Evolutionary conservation across 805 yeast species (phyloP).

Genomic region (Suhomyces faveliae): DNA sequence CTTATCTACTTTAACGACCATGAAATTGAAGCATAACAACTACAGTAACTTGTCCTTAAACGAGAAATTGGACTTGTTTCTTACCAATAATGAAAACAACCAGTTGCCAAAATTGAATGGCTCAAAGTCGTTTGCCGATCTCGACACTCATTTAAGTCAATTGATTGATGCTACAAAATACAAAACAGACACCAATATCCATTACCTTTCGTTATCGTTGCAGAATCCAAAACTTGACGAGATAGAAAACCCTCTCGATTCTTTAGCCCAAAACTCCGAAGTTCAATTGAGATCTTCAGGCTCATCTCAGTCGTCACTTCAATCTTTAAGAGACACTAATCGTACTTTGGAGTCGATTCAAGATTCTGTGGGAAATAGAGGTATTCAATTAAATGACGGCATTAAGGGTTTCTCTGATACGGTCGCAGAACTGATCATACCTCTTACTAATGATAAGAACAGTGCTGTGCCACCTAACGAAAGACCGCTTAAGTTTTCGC

Average conservation of each 20-base stretch:
- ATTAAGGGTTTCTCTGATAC: conserved; percentile 43
- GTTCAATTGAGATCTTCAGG: conserved; percentile 29
- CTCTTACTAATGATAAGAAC: conserved; percentile 10
- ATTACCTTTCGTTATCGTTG: conserved; percentile 32
- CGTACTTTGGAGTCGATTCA: conserved; percentile 23
- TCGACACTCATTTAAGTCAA: conserved; percentile 36
- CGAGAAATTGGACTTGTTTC: conserved; percentile 45
- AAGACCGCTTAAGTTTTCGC: conserved; percentile 1
- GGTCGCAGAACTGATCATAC: conserved; percentile 34
- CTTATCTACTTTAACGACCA: conserved; percentile 12
- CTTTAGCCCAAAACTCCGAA: conserved; percentile 26
- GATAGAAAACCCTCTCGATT: conserved; percentile 33
- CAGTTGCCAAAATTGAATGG: conserved; percentile 8
- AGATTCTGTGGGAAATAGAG: conserved; percentile 12
- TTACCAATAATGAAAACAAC: conserved; percentile 19
- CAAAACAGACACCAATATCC: conserved; percentile 34
- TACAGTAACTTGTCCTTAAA: conserved; percentile 37
- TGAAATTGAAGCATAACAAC: conserved; percentile 23
- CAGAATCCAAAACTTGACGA: conserved; percentile 15
- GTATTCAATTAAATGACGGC: conserved; percentile 39
- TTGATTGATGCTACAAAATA: conserved; percentile 24
- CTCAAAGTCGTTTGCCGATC: conserved; percentile 20
- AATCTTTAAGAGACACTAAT: conserved; percentile 30
- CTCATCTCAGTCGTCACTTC: conserved; percentile 42
- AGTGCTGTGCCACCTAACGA: not conserved